Evolutionary conservation across 176 grass and related monocot species (phyloP).

Genomic region (Alopecurus myosuroides): DNA sequence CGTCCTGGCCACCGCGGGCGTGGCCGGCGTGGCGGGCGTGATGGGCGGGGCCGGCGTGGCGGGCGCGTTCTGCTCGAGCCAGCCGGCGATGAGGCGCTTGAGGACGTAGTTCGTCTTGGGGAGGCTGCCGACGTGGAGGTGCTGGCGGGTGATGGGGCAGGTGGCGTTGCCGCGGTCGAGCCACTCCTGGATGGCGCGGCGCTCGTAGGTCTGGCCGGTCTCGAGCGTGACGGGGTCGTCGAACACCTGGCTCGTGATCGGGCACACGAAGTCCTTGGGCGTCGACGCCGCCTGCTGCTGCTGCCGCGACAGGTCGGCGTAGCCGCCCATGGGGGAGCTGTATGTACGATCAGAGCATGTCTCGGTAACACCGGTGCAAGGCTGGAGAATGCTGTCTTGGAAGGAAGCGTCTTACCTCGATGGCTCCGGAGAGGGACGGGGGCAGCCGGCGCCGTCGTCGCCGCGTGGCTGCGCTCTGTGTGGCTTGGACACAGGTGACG

Average conservation of each 20-base stretch:
- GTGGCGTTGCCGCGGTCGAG: constrained; percentile 52
- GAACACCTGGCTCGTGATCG: constrained; percentile 66
- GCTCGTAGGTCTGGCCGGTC: constrained; percentile 73
- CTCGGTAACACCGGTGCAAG: neutral
- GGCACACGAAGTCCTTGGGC: constrained; percentile 75
- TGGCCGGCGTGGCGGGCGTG: neutral
- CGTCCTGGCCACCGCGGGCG: neutral
- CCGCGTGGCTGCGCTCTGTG: neutral
- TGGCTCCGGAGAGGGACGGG: constrained; percentile 25
- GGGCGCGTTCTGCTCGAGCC: constrained; percentile 35
- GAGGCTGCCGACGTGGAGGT: constrained; percentile 37
- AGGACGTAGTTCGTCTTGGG: constrained; percentile 76
- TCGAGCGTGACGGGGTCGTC: constrained; percentile 74
- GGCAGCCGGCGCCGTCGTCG: neutral
- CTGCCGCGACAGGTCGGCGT: neutral
- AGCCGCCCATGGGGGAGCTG: constrained; percentile 8
- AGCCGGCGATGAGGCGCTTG: constrained; percentile 59
- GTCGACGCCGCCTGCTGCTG: constrained; percentile 3
- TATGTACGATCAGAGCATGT: neutral
- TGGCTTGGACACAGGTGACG: constrained; percentile 15
- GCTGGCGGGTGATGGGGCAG: constrained; percentile 72
- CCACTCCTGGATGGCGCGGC: constrained; percentile 74
- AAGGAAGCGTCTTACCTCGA: constrained; percentile 21
- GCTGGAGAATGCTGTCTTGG: neutral
- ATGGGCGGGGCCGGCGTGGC: constrained; percentile 17